Conservation (phyloP, 169 alveolate species). For the Plasmodium chabaudi region DNA sequence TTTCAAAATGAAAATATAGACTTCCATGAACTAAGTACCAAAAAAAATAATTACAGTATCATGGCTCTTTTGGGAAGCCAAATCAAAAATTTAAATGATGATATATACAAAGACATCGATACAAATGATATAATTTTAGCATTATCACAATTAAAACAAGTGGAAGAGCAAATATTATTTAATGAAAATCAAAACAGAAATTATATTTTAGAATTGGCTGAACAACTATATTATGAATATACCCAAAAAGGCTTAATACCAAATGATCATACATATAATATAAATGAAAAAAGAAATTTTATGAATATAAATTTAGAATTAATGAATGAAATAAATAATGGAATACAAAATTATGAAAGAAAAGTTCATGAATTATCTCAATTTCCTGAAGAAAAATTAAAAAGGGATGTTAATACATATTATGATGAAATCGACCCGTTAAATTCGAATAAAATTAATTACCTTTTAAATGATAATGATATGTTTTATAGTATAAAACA, state of each 20-base stretch:
- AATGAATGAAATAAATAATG: conserved; percentile 63
- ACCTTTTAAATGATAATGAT: conserved; percentile 22
- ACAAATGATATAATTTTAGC: conserved; percentile 73
- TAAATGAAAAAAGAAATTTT: conserved; percentile 32
- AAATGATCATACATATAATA: conserved; percentile 44
- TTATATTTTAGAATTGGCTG: conserved; percentile 61
- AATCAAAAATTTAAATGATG: conserved; percentile 62
- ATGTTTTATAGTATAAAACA: conserved; percentile 21
- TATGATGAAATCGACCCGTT: neutral
- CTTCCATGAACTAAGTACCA: conserved; percentile 55
- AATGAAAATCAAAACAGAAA: conserved; percentile 54
- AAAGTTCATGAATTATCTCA: conserved; percentile 25
- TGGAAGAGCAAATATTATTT: conserved; percentile 46
- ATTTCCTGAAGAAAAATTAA: conserved; percentile 7
- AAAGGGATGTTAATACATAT: conserved; percentile 3
- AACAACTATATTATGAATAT: conserved; percentile 65
- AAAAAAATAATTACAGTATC: conserved; percentile 63
- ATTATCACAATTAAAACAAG: conserved; percentile 43
- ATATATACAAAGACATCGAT: conserved; percentile 61
- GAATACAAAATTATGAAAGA: conserved; percentile 33
- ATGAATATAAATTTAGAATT: conserved; percentile 29
- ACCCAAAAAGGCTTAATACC: conserved; percentile 29
- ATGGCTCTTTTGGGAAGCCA: conserved; percentile 74
- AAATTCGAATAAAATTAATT: conserved; percentile 13
- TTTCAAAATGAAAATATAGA: conserved; percentile 64